phyloP scores from a whole-genome alignment of 257 asterid genomes.

The Nemophila menziesii region DNA sequence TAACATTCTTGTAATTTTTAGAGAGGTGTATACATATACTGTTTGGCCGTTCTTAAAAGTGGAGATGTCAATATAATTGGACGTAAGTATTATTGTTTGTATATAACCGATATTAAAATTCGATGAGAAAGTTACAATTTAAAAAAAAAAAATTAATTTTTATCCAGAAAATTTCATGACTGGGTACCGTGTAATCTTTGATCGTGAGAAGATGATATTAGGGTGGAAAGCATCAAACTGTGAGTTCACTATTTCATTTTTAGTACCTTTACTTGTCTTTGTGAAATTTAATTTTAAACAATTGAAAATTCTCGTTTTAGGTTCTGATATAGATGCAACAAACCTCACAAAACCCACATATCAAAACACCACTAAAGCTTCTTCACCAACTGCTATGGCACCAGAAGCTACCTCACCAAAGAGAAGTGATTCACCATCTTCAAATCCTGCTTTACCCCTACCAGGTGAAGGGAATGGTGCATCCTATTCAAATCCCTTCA shows the following conservation, averaged over 20 bases:
- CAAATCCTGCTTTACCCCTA: conserved; percentile 21
- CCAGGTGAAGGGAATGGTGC: conserved; percentile 30
- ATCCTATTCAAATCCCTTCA: conserved; percentile 18
- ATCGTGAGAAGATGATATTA: conserved; percentile 78
- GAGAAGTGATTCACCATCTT: conserved; percentile 16
- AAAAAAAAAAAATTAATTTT: not conserved
- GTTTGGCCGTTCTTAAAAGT: conserved; percentile 76
- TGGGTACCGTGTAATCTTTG: conserved; percentile 69
- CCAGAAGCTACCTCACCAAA: conserved; percentile 59
- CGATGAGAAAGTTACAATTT: not conserved
- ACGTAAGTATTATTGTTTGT: conserved; percentile 80
- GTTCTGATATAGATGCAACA: conserved; percentile 35
- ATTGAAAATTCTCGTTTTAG: conserved; percentile 21
- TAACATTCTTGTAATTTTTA: conserved; percentile 21
- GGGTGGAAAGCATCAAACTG: conserved; percentile 82
- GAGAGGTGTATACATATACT: conserved; percentile 41
- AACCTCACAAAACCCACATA: conserved; percentile 49
- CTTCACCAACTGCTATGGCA: conserved; percentile 44
- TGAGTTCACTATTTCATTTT: conserved; percentile 34
- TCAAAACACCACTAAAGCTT: conserved; percentile 35
- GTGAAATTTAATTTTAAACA: conserved; percentile 1
- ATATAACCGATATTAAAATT: not conserved
- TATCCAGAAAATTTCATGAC: conserved; percentile 84
- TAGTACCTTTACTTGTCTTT: not conserved
- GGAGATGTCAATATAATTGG: conserved; percentile 77